Conservation (phyloP, 1,284 basidiomycete species). For the Trametes hirsuta region DNA sequence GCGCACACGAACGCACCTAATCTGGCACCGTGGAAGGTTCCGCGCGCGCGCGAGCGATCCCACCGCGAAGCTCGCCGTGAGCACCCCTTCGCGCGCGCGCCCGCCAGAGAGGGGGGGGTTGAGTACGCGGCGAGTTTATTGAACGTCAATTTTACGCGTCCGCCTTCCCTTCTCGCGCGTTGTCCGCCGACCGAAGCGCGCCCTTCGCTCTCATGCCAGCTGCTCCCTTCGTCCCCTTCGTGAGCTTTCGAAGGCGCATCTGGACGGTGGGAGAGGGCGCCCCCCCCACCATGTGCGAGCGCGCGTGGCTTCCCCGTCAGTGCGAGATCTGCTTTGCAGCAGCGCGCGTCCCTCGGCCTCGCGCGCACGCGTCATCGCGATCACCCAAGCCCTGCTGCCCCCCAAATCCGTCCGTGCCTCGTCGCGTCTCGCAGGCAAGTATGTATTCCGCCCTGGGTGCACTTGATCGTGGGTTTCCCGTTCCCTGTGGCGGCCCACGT, state of each 20-base stretch:
- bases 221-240: neutral
- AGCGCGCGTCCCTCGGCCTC: neutral
- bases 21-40: conserved; percentile 9
- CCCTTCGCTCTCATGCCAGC: neutral
- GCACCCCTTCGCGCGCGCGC: neutral
- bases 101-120: neutral
- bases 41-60: conserved; percentile 16
- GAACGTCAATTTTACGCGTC: conserved; percentile 19
- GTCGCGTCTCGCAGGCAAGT: neutral
- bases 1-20: conserved; percentile 8
- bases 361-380: conserved; percentile 4
- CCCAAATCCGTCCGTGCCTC: neutral
- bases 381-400: neutral
- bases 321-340: neutral
- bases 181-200: conserved; percentile 6
- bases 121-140: conserved; percentile 11
- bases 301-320: neutral
- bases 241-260: neutral
- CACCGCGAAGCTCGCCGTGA: conserved; percentile 14
- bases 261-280: neutral
- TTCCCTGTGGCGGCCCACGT: conserved; percentile 10
- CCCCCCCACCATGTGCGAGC: neutral
- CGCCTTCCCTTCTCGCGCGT: conserved; percentile 16
- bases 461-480: neutral
- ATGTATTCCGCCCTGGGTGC: too few species aligned